Evolutionary conservation across 768 basidiomycete genomes (phyloP).

Genomic region (Tricholomella constricta): DNA sequence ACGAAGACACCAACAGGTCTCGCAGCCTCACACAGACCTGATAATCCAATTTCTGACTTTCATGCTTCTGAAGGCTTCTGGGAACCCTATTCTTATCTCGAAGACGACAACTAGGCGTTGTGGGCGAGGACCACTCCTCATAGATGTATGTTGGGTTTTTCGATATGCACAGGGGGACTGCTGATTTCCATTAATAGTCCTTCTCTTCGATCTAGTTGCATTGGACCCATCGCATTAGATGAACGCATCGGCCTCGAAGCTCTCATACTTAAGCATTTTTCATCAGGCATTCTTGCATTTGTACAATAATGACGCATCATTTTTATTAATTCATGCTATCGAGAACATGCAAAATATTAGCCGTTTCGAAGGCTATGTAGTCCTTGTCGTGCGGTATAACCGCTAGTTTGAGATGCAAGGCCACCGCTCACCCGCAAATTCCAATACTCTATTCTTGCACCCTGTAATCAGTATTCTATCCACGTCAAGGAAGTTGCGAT

Average conservation of each 20-base stretch:
- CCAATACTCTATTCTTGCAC: neutral
- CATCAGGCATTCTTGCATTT: conserved; percentile 11
- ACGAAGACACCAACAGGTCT: conserved; percentile 68
- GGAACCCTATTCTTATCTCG: conserved; percentile 69
- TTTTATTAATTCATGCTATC: conserved; percentile 1
- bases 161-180: no score
- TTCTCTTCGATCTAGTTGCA: neutral
- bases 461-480: neutral
- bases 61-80: conserved; percentile 47
- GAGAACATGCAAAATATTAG: neutral
- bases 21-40: conserved; percentile 11
- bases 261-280: neutral
- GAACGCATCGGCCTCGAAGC: neutral
- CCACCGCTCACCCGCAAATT: neutral
- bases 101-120: conserved; percentile 37
- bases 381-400: neutral
- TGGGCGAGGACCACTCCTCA: conserved; percentile 6
- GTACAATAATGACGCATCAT: conserved; percentile 9
- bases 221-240: no score
- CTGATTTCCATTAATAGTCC: neutral
- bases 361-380: neutral
- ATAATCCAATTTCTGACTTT: conserved; percentile 2
- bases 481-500: conserved; percentile 15
- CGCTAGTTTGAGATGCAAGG: neutral
- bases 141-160: neutral